phyloP scores from a whole-genome alignment of 1,284 basidiomycete species.

The Microbotryum saponariae region DNA sequence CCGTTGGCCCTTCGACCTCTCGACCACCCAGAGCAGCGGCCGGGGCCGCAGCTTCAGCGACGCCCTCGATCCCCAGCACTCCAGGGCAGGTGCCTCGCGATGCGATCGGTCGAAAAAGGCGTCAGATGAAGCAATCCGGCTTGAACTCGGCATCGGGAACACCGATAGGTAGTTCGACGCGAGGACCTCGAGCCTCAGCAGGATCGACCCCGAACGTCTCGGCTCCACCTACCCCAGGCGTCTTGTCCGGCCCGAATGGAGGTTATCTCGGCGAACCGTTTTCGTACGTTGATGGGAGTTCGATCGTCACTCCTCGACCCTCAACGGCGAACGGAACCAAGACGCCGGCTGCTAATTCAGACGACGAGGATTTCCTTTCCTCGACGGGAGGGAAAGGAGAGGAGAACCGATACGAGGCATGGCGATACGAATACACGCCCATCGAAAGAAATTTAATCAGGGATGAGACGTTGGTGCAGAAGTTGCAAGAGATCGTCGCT shows the following conservation, averaged over 20 bases:
- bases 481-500: not conserved
- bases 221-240: too few species aligned
- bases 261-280: too few species aligned
- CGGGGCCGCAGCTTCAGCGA: not conserved
- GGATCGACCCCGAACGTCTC: too few species aligned
- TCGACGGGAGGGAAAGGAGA: not conserved
- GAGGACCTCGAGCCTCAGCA: too few species aligned
- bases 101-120: constrained; percentile 13
- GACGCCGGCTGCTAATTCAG: not conserved
- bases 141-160: not conserved
- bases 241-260: too few species aligned
- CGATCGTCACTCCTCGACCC: too few species aligned
- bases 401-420: constrained; percentile 35
- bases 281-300: too few species aligned
- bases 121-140: constrained; percentile 15
- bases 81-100: not conserved
- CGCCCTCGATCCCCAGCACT: not conserved
- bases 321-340: too few species aligned
- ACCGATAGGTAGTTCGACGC: too few species aligned
- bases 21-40: not conserved
- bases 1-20: too few species aligned
- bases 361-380: constrained; percentile 19
- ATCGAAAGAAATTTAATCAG: constrained; percentile 21
- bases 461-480: constrained; percentile 1
- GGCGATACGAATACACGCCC: constrained; percentile 37